Evolutionary conservation across 805 yeast genomes (phyloP).

Genomic region (Candida hungchunana): DNA sequence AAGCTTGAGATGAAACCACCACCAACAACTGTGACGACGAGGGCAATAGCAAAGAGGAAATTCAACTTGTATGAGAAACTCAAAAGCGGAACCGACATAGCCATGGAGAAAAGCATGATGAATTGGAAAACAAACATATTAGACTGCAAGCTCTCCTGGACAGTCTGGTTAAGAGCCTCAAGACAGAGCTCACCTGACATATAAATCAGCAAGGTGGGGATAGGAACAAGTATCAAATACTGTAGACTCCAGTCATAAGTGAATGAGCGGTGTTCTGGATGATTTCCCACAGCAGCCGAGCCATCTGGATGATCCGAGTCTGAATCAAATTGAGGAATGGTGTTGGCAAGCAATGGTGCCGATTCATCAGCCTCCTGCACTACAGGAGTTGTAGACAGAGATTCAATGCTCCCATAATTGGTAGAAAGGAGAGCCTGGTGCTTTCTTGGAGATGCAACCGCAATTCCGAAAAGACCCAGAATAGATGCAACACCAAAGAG

Average conservation of each 20-base stretch:
- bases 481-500: conserved; percentile 44
- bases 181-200: conserved; percentile 48
- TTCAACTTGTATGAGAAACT: conserved; percentile 72
- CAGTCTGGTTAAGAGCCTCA: conserved; percentile 65
- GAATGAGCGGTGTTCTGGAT: conserved; percentile 33
- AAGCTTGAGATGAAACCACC: conserved; percentile 37
- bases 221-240: conserved; percentile 63
- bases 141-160: conserved; percentile 56
- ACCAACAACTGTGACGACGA: conserved; percentile 35
- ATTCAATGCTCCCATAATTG: conserved; percentile 15
- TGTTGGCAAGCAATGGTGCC: conserved; percentile 31
- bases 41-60: conserved; percentile 39
- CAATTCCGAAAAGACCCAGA: conserved; percentile 44
- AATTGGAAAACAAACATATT: conserved; percentile 36
- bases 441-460: conserved; percentile 28
- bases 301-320: conserved; percentile 10
- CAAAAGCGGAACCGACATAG: conserved; percentile 46
- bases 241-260: conserved; percentile 83
- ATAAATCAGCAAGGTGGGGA: conserved; percentile 50
- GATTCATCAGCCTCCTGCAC: conserved; percentile 22
- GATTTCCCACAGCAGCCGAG: conserved; percentile 13
- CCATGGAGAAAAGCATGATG: conserved; percentile 32
- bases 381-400: background rate
- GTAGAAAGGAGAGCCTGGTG: background rate
- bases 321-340: conserved; percentile 16